Base-by-base conservation (phyloP, 805 yeast genomes). In the Sugiyamaella valdiviana region DNA sequence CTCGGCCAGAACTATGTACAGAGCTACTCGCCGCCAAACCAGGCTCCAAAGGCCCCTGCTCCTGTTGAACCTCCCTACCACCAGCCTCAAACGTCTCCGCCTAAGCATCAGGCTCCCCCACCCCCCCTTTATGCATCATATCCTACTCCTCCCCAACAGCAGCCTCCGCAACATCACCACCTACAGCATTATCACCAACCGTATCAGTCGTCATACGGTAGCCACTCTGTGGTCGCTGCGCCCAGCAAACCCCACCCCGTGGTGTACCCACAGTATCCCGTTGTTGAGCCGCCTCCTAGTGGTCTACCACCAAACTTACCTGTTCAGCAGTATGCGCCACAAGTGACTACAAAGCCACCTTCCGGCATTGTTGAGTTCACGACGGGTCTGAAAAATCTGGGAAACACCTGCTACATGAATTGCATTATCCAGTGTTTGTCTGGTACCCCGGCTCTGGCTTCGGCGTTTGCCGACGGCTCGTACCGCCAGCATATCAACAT, bases 321-420 rank as follows among this genome's bases (percentile, higher is more conserved):
- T 7, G 17, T 23, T 16, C 21, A 10, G 2, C 15, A 15, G 20
- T 23, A 41, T 12, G 21, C 46, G 37, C 5, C 19, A 5, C 40
- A 17, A 17, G 22, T 15, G 21, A 10, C 39, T 21, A 17, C 20
- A 21, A 24, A 44, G 6, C 35, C 24, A 4, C 10, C 15, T 16
- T 26, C 39, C 59, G 19, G 39, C 15, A 26, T 16, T 36, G 44
- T 65, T 22, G 66, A 70, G 49, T 74, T 80, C 45, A 70, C 79
- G 16, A 80, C 89, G 0, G 97, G 98, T 0, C 70, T 90, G 5
- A 71, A 74, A 12, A 90, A 90, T 62, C 69, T 90, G 52, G 96
- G 96, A 2, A 91, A 91, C 59, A 85, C 95, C 0, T 90, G 97
- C 64, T 90, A 90, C 65, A 84, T 90, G 89, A 90, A 90, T 66